These are phyloP conservation scores for Cadophora luteo-olivacea DNA, from an alignment of 2,329 filamentous ascomycete genomes.

Conservation along the genomic window DNA sequence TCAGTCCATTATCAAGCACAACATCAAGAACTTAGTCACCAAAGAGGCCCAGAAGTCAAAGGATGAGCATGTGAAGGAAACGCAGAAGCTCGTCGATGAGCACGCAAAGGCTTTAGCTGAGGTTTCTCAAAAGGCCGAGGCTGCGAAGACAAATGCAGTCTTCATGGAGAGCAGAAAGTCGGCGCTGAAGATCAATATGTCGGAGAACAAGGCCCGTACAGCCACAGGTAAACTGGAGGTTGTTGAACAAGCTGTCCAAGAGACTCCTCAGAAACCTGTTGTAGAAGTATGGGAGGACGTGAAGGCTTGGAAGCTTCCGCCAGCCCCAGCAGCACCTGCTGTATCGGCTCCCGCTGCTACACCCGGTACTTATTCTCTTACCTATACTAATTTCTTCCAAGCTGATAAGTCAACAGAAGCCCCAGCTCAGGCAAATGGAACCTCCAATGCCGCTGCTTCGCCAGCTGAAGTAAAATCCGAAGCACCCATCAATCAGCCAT, in stretches of 20 bases:
- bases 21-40: constrained; percentile 74
- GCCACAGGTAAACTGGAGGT: constrained; percentile 76
- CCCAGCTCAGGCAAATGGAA: constrained; percentile 34
- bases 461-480: constrained; percentile 36
- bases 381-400: neutral
- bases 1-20: constrained; percentile 55
- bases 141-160: constrained; percentile 57
- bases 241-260: constrained; percentile 80
- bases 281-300: constrained; percentile 86
- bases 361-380: constrained; percentile 19
- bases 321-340: constrained; percentile 30
- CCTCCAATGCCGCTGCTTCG: constrained; percentile 24
- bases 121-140: constrained; percentile 53
- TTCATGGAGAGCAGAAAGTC: constrained; percentile 78
- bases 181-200: constrained; percentile 78
- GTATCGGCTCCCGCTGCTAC: constrained; percentile 23
- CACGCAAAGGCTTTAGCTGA: constrained; percentile 52
- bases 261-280: constrained; percentile 85
- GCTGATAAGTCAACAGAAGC: constrained; percentile 26
- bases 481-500: constrained; percentile 21
- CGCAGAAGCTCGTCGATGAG: constrained; percentile 63
- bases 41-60: constrained; percentile 66
- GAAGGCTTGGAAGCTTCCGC: constrained; percentile 66
- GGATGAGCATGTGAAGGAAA: constrained; percentile 63
- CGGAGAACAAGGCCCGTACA: constrained; percentile 69